Evolutionary conservation across 225 moss, liverwort and hornwort genomes (phyloP).

Genomic region (Lunularia cruciata): DNA sequence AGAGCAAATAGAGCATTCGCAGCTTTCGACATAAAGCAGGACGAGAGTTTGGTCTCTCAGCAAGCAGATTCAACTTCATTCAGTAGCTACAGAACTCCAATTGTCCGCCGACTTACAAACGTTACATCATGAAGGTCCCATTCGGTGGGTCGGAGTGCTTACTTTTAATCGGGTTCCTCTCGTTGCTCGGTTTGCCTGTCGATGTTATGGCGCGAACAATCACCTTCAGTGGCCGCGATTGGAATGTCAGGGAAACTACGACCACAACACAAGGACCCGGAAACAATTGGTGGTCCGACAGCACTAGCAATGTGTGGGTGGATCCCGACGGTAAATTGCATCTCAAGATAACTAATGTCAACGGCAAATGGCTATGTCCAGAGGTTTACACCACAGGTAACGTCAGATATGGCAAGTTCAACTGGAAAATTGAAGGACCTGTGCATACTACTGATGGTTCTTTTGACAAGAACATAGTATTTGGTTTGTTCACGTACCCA

Average conservation of each 20-base stretch:
- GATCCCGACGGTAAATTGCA: background rate
- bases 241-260: background rate
- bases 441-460: background rate
- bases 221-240: background rate
- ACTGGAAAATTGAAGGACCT: conserved; percentile 15
- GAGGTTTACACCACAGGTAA: background rate
- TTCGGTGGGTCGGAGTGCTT: too few relatives aligned
- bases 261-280: conserved; percentile 7
- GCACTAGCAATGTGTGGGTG: conserved; percentile 9
- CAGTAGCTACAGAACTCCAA: too few relatives aligned
- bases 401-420: background rate
- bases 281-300: conserved; percentile 6
- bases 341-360: background rate
- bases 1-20: too few relatives aligned
- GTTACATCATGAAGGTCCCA: too few relatives aligned
- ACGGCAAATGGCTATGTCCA: conserved; percentile 6
- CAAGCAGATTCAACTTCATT: too few relatives aligned
- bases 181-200: too few relatives aligned
- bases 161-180: too few relatives aligned
- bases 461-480: background rate
- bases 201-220: conserved; percentile 1
- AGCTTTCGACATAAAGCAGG: too few relatives aligned
- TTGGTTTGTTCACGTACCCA: conserved; percentile 8
- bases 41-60: too few relatives aligned
- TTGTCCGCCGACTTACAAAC: too few relatives aligned